Evolutionary conservation across 768 basidiomycete species (phyloP), one percentile per base, ranked within the genome.

Genomic region (Xerocomus potaroensis): DNA sequence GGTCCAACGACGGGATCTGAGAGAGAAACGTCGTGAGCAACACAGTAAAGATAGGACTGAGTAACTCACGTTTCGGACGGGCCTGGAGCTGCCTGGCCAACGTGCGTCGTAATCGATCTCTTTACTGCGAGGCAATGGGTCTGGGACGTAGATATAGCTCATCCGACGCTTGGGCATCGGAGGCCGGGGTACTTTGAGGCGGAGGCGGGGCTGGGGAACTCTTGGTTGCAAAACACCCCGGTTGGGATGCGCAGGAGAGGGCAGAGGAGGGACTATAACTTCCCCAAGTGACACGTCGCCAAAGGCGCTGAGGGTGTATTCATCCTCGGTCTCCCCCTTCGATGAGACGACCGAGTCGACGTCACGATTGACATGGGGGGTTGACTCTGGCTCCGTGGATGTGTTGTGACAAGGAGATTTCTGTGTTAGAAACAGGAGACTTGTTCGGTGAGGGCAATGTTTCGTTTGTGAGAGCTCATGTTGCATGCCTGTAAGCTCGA

Each of bases 261-360:
- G 39, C 3, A 54, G 62, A 0, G 69, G 69, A 4, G 73, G 49
- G 24, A 68, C 68, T 22, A 68, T 61, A 21, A 64, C 53, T 35
- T 72, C 69, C 19, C 68, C 57, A 1, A 72, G 60, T 1, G 74
- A 73, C 21, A 76, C 70, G 21, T 78, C 73, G 8, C 78, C 76
- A 32, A 65, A 77, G 11, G 65, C 72, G 22, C 60, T 66, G 34
- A 79, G 53, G 0, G 67, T 71, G 51, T 76, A 54, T 47, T 70
- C 67, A 15, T 72, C 68, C 8, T 73, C 66, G 1, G 18, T 22
- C 19, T 54, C 52, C 43, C 5, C 35, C 16, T 21, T 26, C 5
- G 37, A 41, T 34, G 34, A 22, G 18, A 31, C 8, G 19, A 15
- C 6, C 11, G 21, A 32, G 9, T 8, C 7, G 9, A 37, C 14